Conservation (phyloP, 2,329 filamentous ascomycete genomes). For the Chaetoscypha palmicola region DNA sequence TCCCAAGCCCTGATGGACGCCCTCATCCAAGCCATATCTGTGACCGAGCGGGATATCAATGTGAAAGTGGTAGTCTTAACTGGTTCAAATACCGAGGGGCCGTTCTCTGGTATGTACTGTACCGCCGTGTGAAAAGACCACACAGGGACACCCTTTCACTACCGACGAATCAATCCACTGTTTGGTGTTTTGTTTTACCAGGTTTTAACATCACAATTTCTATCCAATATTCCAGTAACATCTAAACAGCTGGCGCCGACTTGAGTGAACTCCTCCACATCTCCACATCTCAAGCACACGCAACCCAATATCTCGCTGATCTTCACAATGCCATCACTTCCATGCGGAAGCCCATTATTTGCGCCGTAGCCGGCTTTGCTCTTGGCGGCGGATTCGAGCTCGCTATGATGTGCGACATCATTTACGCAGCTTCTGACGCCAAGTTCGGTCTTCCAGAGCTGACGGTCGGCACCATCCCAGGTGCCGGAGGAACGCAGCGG, state of each 20-base stretch:
- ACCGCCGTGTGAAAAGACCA: background rate
- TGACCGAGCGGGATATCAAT: slow-evolving; percentile 45
- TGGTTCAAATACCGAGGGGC: slow-evolving; percentile 25
- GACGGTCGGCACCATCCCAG: slow-evolving; percentile 30
- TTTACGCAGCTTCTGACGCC: slow-evolving; percentile 26
- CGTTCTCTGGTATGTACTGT: slow-evolving; percentile 17
- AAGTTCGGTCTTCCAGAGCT: slow-evolving; percentile 31
- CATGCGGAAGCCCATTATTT: slow-evolving; percentile 42
- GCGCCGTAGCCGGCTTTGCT: slow-evolving; percentile 44
- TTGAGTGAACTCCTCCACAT: slow-evolving; percentile 32
- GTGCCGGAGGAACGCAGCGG: slow-evolving; percentile 30
- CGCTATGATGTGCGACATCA: slow-evolving; percentile 37
- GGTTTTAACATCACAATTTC: slow-evolving; percentile 6
- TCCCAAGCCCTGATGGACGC: slow-evolving; percentile 32
- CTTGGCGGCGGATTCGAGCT: slow-evolving; percentile 46
- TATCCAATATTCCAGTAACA: background rate
- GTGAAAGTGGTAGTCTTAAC: slow-evolving; percentile 49
- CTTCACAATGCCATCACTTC: slow-evolving; percentile 33
- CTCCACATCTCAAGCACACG: slow-evolving; percentile 26
- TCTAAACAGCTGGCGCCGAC: slow-evolving; percentile 28
- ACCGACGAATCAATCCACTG: slow-evolving; percentile 20
- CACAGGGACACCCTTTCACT: slow-evolving; percentile 3
- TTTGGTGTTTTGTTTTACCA: too few species aligned
- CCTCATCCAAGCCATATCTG: slow-evolving; percentile 17
- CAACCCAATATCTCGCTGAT: slow-evolving; percentile 34